A percentile compares a stretch with the other conserved stretches of the same genome.
These are phyloP conservation scores for Globisporangium abappressorium DNA, from an alignment of 352 stramenopile species.

Conservation along the genomic window DNA sequence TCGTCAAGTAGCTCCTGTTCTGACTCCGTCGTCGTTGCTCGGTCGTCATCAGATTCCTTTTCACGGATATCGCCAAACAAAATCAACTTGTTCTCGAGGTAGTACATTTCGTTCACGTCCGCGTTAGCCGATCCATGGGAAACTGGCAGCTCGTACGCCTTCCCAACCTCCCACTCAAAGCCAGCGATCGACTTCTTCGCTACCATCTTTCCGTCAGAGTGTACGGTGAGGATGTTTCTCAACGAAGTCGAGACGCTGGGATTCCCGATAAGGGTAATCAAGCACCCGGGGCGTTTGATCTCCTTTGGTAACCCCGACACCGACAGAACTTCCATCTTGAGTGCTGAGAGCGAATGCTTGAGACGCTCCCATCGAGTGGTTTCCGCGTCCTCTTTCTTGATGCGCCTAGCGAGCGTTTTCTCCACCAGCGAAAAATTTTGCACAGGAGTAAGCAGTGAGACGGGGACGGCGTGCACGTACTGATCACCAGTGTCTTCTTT, in stretches of 20 bases:
- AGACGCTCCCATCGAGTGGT: slow-evolving; percentile 25
- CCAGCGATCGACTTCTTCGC: slow-evolving; percentile 13
- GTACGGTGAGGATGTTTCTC: slow-evolving; percentile 13
- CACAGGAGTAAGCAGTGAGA: slow-evolving; percentile 41
- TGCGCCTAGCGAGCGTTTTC: slow-evolving; percentile 33
- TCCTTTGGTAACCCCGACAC: slow-evolving; percentile 38
- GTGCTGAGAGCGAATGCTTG: slow-evolving; percentile 35
- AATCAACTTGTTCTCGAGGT: slow-evolving; percentile 27
- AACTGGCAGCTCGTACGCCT: slow-evolving; percentile 19
- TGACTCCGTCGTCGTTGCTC: neutral
- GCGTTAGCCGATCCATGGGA: slow-evolving; percentile 11
- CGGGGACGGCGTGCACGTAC: slow-evolving; percentile 27
- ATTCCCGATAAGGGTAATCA: slow-evolving; percentile 51
- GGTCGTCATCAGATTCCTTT: slow-evolving; percentile 2
- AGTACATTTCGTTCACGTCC: slow-evolving; percentile 20
- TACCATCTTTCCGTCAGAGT: slow-evolving; percentile 27
- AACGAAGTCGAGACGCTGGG: slow-evolving; percentile 11
- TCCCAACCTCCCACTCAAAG: slow-evolving; percentile 18
- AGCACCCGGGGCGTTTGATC: slow-evolving; percentile 26
- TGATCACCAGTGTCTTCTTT: neutral
- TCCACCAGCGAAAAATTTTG: slow-evolving; percentile 37
- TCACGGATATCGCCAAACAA: slow-evolving; percentile 24
- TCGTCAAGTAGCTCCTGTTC: slow-evolving; percentile 18
- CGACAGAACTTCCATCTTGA: slow-evolving; percentile 49
- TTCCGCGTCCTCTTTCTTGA: slow-evolving; percentile 24